phyloP scores from a whole-genome alignment of 169 alveolate genomes.

The Besnoitia besnoiti region DNA sequence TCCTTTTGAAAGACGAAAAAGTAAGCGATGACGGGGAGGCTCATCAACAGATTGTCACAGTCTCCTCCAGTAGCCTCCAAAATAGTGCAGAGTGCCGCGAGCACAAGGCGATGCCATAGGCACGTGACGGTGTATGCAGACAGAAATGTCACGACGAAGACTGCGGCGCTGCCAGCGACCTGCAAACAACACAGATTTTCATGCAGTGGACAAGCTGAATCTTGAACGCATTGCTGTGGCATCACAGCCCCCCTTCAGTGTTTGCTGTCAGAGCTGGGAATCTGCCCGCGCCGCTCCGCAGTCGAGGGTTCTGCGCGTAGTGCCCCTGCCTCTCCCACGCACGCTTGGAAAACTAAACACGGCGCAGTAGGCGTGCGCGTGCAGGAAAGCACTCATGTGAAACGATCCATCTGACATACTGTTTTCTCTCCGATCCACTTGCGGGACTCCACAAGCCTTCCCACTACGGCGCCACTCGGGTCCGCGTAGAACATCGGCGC shows the following conservation, averaged over 20 bases:
- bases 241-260: too few relatives aligned
- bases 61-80: neutral
- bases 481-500: constrained; percentile 22
- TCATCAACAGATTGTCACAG: neutral
- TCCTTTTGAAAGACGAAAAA: neutral
- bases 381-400: too few relatives aligned
- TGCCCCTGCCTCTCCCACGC: too few relatives aligned
- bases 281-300: too few relatives aligned
- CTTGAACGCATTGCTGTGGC: too few relatives aligned
- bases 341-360: too few relatives aligned
- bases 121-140: neutral
- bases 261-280: too few relatives aligned
- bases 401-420: too few relatives aligned
- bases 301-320: too few relatives aligned
- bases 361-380: too few relatives aligned
- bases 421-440: constrained; percentile 1
- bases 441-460: neutral
- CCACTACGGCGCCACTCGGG: constrained; percentile 3
- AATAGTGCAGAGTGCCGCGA: neutral
- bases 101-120: neutral
- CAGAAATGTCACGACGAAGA: neutral
- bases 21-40: neutral
- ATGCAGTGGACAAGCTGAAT: neutral
- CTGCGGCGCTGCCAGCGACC: constrained; percentile 20
- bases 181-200: neutral